Base-by-base conservation (phyloP, 495 filamentous ascomycete species). In the Parachaetomium inaequale region DNA sequence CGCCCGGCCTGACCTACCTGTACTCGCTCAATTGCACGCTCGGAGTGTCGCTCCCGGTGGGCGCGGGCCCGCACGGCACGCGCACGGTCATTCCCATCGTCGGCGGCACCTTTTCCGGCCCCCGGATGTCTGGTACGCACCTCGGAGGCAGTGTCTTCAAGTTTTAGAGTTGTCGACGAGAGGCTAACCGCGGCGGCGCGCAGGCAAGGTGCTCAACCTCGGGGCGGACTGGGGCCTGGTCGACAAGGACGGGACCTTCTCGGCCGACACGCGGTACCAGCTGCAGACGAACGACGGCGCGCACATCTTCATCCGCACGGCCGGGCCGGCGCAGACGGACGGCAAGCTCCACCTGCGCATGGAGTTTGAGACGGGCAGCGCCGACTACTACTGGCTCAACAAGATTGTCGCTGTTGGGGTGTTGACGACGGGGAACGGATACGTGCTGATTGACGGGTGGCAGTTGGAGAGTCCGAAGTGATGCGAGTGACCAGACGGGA, bases 21-120 rank as follows among this genome's bases (percentile, higher is more conserved):
- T 72, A 72, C 51, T 70, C 70, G 6, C 58, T 72, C 38, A 72
- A 68, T 56, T 70, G 67, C 59, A 68, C 67, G 23, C 43, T 72
- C 4, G 70, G 58, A 6, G 2, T 52, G 2, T 1, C 63, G 2
- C 34, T 70, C 25, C 51, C 26, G 7, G 68, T 70, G 5, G 70
- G 70, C 52, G 17, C 17, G 11, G 55, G 58, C 11, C 67, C 67
- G 1, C 47, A 63, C 6, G 70, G 65, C 5, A 60, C 42, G 3
- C 65, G 70, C 12, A 29, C 51, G 7, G 70, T 70, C 1, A 68
- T 72, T 31, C 69, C 70, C 45, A 72, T 72, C 40, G 61, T 53
- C 0, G 70, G 70, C 4, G 70, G 70, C 0, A 63, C 58, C 8
- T 72, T 72, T 19, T 46, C 56, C 4, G 70, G 67, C 0, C 70